phyloP scores from a whole-genome alignment of 2,329 filamentous ascomycete genomes.

The Xylariaceae sp. region DNA sequence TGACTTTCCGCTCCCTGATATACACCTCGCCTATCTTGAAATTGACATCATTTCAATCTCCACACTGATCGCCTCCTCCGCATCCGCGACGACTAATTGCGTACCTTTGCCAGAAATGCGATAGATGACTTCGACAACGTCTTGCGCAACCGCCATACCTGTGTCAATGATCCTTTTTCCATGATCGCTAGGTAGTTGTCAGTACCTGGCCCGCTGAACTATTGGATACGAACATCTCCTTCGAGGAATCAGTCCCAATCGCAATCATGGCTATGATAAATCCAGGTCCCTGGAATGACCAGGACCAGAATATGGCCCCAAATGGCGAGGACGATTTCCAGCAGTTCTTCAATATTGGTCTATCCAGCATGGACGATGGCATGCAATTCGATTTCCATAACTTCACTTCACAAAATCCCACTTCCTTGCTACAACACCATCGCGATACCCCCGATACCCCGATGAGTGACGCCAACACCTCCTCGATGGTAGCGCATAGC shows the following conservation, averaged over 20 bases:
- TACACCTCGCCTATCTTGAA: no score
- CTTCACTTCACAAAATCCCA: conserved; percentile 41
- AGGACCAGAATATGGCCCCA: conserved; percentile 51
- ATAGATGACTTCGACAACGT: no score
- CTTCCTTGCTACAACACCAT: conserved; percentile 38
- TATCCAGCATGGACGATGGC: conserved; percentile 49
- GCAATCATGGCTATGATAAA: conserved; percentile 45
- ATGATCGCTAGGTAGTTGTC: no score
- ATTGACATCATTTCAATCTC: no score
- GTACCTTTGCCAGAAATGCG: no score
- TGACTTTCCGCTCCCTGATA: no score
- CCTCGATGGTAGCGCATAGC: conserved; percentile 34
- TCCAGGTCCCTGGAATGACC: conserved; percentile 51
- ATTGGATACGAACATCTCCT: not conserved
- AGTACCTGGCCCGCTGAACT: no score
- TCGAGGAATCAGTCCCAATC: not conserved
- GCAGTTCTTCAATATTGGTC: conserved; percentile 59
- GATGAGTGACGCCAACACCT: conserved; percentile 44
- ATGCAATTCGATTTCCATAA: conserved; percentile 59
- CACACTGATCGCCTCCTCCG: no score
- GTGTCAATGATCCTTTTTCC: no score
- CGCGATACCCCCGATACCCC: conserved; percentile 45
- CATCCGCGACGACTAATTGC: no score
- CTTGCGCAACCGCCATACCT: no score
- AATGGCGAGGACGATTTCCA: conserved; percentile 58